phyloP scores from a whole-genome alignment of 2,329 filamentous ascomycete genomes.

The Ceratocystis destructans region DNA sequence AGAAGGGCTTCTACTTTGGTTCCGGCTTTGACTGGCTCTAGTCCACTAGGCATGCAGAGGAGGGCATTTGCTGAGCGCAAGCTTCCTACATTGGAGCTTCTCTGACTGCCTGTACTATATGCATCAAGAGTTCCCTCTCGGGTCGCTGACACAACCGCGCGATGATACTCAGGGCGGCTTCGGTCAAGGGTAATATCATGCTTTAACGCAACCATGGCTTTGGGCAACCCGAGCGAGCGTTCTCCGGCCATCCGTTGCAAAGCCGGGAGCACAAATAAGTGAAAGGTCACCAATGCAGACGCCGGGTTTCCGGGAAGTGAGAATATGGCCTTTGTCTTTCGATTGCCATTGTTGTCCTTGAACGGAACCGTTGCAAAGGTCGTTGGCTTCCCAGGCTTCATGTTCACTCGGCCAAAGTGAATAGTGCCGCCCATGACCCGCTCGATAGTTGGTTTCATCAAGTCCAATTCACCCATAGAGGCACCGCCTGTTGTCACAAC shows the following conservation, averaged over 20 bases:
- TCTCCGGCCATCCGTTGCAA: constrained; percentile 66
- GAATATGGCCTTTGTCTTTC: constrained; percentile 61
- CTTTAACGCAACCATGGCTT: constrained; percentile 54
- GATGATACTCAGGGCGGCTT: constrained; percentile 75
- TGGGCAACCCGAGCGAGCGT: constrained; percentile 52
- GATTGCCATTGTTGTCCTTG: constrained; percentile 36
- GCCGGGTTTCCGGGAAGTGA: constrained; percentile 89
- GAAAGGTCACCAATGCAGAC: constrained; percentile 80
- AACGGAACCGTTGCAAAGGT: constrained; percentile 82
- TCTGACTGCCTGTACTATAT: constrained; percentile 73
- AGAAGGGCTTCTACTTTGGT: constrained; percentile 62
- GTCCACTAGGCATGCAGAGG: constrained; percentile 55
- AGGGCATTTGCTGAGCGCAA: constrained; percentile 79
- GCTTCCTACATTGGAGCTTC: constrained; percentile 81
- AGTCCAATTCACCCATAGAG: constrained; percentile 93
- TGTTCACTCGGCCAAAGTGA: constrained; percentile 87
- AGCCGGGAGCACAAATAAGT: constrained; percentile 83
- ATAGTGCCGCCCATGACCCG: constrained; percentile 79
- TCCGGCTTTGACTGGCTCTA: constrained; percentile 54
- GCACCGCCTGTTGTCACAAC: constrained; percentile 89
- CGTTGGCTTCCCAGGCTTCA: constrained; percentile 97
- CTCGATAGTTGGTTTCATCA: constrained; percentile 93
- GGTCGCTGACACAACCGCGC: constrained; percentile 56
- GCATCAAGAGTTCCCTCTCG: constrained; percentile 58
- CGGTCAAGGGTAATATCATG: constrained; percentile 63